Evolutionary conservation across 768 basidiomycete species (phyloP), one percentile per base, ranked within the genome.

Genomic region (Tubosaeta sp.): DNA sequence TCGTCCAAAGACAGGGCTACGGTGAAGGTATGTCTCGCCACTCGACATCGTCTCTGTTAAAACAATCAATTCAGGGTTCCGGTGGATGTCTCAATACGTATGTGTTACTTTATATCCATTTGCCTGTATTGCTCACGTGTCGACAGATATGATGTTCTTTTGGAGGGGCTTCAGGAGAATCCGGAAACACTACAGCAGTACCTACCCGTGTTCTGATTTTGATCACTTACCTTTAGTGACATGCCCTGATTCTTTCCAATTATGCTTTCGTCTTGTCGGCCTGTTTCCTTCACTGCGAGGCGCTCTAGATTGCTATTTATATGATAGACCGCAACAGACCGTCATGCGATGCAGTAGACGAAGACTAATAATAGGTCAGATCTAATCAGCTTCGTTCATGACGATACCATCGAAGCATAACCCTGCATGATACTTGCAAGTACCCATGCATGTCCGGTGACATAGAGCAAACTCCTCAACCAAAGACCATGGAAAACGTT

Each of bases 1-100:
- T 99, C 50, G 96, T 99, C 49, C 93, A 95, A 80, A 81, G 95
- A 69, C 94, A 96, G 71, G 95, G 95, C 44, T 98, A 99, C 69
- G 95, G 94, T 53, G 95, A 98, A 75, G 95, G 94, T 84, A 50
- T 44, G 74, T 52, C 34, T 52, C 32, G 45, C 42, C 21, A 2
- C 25, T 31, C 41, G 22, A 19, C 29, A 38, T 21, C n/a, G 27
- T 16, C 46, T 48, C n/a, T 31, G 18, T 31, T 52, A 36, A 46
- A 19, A n/a, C 29, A 34, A 51, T 40, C 8, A 6, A 7, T 32
- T 32, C 19, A 88, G 86, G 87, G 52, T 93, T 95, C 89, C 85
- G 93, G 59, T 96, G 94, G 94, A 64, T 96, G 53, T 94, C 91
- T 57, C 94, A 94, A 94, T 96, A 96, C 73, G 92, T 94, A 68